These are phyloP conservation scores for Fusarium sororula DNA, from an alignment of 2,329 filamentous ascomycete species.

Conservation along the genomic window DNA sequence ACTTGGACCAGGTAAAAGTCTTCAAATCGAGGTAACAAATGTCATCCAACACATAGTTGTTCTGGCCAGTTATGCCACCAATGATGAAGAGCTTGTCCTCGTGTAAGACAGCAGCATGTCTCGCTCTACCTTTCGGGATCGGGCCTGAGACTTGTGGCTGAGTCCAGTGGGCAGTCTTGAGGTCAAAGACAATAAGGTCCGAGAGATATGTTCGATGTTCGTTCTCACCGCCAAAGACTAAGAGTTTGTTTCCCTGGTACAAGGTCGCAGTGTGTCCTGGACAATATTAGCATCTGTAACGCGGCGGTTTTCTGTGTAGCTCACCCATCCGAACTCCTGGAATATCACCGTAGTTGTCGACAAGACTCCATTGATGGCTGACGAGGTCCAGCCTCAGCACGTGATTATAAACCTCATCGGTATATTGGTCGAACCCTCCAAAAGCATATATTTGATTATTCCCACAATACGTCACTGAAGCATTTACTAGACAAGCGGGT, in stretches of 20 bases:
- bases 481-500: conserved; percentile 95
- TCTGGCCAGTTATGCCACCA: conserved; percentile 93
- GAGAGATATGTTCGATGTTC: conserved; percentile 96
- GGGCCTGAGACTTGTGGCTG: conserved; percentile 87
- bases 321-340: conserved; percentile 95
- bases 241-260: conserved; percentile 92
- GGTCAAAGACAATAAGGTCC: conserved; percentile 94
- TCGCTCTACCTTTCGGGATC: conserved; percentile 86
- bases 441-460: conserved; percentile 98
- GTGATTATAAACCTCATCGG: conserved; percentile 98
- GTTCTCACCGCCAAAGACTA: conserved; percentile 98
- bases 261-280: conserved; percentile 92
- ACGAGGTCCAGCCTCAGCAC: conserved; percentile 88
- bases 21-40: conserved; percentile 97
- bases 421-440: conserved; percentile 98
- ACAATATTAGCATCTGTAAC: conserved; percentile 8
- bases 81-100: conserved; percentile 97
- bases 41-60: conserved; percentile 92
- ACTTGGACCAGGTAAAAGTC: conserved; percentile 96
- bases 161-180: conserved; percentile 94
- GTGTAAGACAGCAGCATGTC: conserved; percentile 92
- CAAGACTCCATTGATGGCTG: conserved; percentile 91
- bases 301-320: conserved; percentile 34
- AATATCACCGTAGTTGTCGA: conserved; percentile 99
- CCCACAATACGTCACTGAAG: conserved; percentile 97